Base-by-base conservation (phyloP, 1,284 basidiomycete genomes). In the Ceratorhiza oryzae-sativae region DNA sequence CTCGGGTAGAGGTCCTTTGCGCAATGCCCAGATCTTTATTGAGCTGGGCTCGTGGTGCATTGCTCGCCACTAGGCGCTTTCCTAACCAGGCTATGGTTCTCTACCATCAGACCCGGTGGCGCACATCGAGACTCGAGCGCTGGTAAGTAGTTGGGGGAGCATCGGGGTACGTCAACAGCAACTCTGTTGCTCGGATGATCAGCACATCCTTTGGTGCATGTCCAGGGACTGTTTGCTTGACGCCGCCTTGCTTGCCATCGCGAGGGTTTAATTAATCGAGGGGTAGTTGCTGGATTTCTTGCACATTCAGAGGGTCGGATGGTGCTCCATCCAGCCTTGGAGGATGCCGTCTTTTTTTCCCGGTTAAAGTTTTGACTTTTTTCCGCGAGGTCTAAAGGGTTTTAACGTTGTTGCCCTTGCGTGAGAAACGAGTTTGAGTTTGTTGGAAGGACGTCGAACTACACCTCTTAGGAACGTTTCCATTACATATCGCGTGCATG, bases 371-470 rank as follows among this genome's bases (percentile, higher is more conserved):
- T 58, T 58, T 58, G 55, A 23, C 53, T 56, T 53, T 20, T 49
- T 20, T 56, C 15, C 51, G 51, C 25, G 25, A 18, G 20, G 53
- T 58, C 36, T 58, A 10, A 58, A 39, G 55, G 55, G 34, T 39
- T 58, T 45, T 45, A 45, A 9, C 34, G 34, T 20, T 18, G 34
- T 8, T 23, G 55, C 55, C 55, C 55, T 58, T 58, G 55, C 55
- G 55, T 58, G 55, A 58, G 55, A 58, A 55, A 36, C 36, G 34
- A 25, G 55, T 10, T 58, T 58, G 55, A 58, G 55, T 58, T 58
- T 58, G 55, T 58, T 58, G 55, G 51, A 13, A 58, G 34, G 39
- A 56, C 53, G 53, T 56, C 13, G 18, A 39, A 8, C n/a, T 41
- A 36, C 34, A 30, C 36, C 4, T n/a, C 13, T 58, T n/a, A n/a